These are phyloP conservation scores for Plasmodium gonderi DNA, from an alignment of 169 alveolate genomes.

Conservation along the genomic window DNA sequence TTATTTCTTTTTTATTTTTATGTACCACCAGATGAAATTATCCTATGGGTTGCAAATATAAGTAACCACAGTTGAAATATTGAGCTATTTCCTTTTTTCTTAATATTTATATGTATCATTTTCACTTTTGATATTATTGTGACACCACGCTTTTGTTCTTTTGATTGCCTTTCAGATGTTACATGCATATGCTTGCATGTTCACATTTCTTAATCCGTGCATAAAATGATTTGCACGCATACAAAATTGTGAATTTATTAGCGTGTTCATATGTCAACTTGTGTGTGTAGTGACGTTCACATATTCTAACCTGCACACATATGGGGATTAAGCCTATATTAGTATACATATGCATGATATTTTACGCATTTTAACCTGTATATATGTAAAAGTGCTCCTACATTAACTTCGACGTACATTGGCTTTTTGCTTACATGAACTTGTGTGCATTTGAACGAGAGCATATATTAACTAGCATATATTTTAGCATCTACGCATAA, in stretches of 20 bases:
- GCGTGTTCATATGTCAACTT: neutral
- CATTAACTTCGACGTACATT: neutral
- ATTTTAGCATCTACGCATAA: neutral
- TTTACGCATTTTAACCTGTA: neutral
- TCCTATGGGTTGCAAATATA: neutral
- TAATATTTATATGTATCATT: neutral
- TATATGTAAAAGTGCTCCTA: neutral
- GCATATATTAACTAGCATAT: neutral
- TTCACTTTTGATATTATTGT: neutral
- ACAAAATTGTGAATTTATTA: neutral
- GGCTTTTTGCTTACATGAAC: too few species aligned
- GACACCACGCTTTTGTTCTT: conserved; percentile 1
- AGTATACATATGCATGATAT: neutral
- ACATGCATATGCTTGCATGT: neutral
- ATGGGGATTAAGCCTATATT: neutral
- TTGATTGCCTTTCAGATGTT: conserved; percentile 9
- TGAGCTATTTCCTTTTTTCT: neutral
- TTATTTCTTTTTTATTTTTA: conserved; percentile 8
- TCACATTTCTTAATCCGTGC: neutral
- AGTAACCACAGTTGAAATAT: neutral
- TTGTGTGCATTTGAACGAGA: neutral
- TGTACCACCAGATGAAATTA: neutral
- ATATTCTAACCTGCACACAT: neutral
- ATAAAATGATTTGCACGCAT: neutral
- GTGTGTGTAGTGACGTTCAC: neutral